A percentile compares a stretch with the other conserved stretches of the same genome.
phyloP scores from a whole-genome alignment of 805 yeast species.

The Suhomyces vadensis region DNA sequence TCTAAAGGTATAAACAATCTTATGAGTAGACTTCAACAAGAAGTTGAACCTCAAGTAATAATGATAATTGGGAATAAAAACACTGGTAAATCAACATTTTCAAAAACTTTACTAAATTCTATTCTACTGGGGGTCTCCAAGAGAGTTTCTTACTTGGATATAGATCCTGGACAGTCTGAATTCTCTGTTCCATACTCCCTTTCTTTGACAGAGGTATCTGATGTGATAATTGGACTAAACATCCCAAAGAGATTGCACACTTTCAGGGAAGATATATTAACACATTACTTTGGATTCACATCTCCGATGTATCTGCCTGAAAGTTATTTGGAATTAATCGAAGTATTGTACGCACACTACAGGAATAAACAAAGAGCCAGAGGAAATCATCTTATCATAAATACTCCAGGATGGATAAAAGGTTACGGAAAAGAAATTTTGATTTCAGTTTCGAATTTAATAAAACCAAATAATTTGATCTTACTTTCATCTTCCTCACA shows the following conservation, averaged over 20 bases:
- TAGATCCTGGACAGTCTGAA: constrained; percentile 91
- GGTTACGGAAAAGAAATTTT: constrained; percentile 78
- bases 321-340: constrained; percentile 48
- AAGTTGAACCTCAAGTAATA: constrained; percentile 23
- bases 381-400: constrained; percentile 54
- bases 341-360: constrained; percentile 40
- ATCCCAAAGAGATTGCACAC: constrained; percentile 17
- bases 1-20: constrained; percentile 8
- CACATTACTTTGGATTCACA: constrained; percentile 58
- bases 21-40: neutral
- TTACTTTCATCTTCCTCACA: constrained; percentile 41
- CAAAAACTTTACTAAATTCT: constrained; percentile 54
- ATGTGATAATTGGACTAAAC: constrained; percentile 32
- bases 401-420: constrained; percentile 90
- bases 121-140: constrained; percentile 31
- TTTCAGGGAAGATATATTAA: constrained; percentile 10
- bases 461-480: constrained; percentile 58
- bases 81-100: constrained; percentile 78
- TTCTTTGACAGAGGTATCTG: constrained; percentile 45
- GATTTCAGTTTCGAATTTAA: constrained; percentile 42
- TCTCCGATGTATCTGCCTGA: constrained; percentile 70
- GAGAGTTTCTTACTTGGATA: constrained; percentile 57
- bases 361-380: constrained; percentile 15
- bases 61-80: constrained; percentile 67
- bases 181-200: constrained; percentile 70